A percentile compares a stretch with the other conserved stretches of the same genome.
Conservation (phyloP, 192 early-diverging fungal species). For the Coemansia biformis region DNA sequence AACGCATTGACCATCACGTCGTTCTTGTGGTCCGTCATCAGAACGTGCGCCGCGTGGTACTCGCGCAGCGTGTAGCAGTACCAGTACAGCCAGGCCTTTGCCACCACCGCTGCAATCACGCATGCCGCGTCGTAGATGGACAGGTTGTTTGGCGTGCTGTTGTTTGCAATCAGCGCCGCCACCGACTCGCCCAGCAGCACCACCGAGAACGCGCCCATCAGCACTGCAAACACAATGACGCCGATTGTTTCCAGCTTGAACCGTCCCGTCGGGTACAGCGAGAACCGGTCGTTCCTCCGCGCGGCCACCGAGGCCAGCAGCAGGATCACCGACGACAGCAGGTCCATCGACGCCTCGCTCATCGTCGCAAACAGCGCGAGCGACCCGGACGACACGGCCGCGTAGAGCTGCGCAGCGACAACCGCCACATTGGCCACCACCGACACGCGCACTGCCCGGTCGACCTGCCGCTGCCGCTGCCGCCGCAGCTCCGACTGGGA, state of each 20-base stretch:
- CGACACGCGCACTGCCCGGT: slow-evolving; percentile 64
- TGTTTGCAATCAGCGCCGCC: slow-evolving; percentile 50
- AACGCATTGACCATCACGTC: slow-evolving; percentile 69
- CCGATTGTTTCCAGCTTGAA: slow-evolving; percentile 72
- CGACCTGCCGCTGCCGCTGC: slow-evolving; percentile 38
- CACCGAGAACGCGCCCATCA: slow-evolving; percentile 71
- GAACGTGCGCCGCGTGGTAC: slow-evolving; percentile 54
- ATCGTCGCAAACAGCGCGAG: slow-evolving; percentile 74
- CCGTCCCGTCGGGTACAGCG: slow-evolving; percentile 72
- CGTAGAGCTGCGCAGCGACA: slow-evolving; percentile 63
- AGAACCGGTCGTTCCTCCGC: slow-evolving; percentile 53
- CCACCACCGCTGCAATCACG: slow-evolving; percentile 54
- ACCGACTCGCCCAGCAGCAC: slow-evolving; percentile 65
- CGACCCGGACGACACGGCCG: slow-evolving; percentile 68
- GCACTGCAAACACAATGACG: slow-evolving; percentile 70
- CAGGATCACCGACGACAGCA: slow-evolving; percentile 61
- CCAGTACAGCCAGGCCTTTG: slow-evolving; percentile 60
- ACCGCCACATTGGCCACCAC: slow-evolving; percentile 62
- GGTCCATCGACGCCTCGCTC: slow-evolving; percentile 78
- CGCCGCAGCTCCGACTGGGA: slow-evolving; percentile 29
- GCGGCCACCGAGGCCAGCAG: slow-evolving; percentile 60
- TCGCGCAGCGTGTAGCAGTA: slow-evolving; percentile 63
- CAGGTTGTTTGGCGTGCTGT: slow-evolving; percentile 49
- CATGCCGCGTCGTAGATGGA: slow-evolving; percentile 49
- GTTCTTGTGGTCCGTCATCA: slow-evolving; percentile 71